Base-by-base conservation (phyloP, 768 basidiomycete genomes). In the Crepidotus variabilis region DNA sequence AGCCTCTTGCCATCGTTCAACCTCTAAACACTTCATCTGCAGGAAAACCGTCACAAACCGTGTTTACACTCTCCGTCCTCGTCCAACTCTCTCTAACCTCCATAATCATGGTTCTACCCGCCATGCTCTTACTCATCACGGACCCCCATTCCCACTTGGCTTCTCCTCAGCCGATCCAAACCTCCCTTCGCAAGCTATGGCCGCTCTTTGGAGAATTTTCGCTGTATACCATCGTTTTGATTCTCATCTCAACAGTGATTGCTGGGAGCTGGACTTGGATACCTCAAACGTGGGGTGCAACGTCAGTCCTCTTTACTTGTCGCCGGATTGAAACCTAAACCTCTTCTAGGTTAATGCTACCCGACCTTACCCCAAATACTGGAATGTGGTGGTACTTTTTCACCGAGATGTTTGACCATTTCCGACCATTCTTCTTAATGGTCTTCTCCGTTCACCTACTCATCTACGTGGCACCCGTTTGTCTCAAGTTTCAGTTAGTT, bases 331-430 rank as follows among this genome's bases (percentile, higher is more conserved):
- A 50, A 34, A 47, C n/a, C 39, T 46, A 61, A 8, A 59, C 28
- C 36, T 20, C 46, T 21, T 24, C 22, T 61, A 98, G 95, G 47
- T 65, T 97, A 21, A 82, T 81, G 18, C 82, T 97, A 8, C 89
- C 90, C 1, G 95, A 97, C 67, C 72, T 98, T 59, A 94, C 93
- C 8, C 96, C 97, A 0, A 98, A 95, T 63, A 85, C 91, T 3
- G 96, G 97, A 1, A 72, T 98, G 24, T 94, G 94, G 90, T 98
- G 96, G 96, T 98, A 98, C 71, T 98, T 98, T 75, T 98, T 98
- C 74, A 98, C 94, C 10, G 96, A 98, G 69, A 98, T 98, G 91
- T 99, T 99, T 60, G 96, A 98, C 67, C 90, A 98, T 67, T 99
- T 98, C 77, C 78, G 97, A 28, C 84, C 88, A 3, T 98, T 98